Conservation (phyloP, 2,329 filamentous ascomycete genomes). For the Fusarium heterosporum region DNA sequence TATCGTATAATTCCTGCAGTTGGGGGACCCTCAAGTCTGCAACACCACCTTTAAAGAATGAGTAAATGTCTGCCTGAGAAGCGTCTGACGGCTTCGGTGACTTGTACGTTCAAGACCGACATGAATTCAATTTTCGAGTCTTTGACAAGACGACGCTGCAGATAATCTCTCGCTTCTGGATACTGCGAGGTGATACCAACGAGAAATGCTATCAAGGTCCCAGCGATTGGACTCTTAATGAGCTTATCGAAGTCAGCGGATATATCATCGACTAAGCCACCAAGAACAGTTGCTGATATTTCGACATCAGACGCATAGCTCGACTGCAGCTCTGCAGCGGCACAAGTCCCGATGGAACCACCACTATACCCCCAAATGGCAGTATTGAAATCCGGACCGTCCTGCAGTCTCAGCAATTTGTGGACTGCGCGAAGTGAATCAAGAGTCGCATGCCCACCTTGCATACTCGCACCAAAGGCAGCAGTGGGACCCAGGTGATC, state of each 20-base stretch:
- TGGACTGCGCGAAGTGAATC: constrained; percentile 56
- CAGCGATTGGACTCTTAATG: constrained; percentile 34
- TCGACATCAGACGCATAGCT: constrained; percentile 31
- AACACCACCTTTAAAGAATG: constrained; percentile 47
- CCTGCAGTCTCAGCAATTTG: constrained; percentile 5
- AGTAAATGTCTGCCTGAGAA: constrained; percentile 43
- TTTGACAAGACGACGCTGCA: constrained; percentile 16
- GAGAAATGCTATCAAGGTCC: constrained; percentile 18
- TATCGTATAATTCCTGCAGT: constrained; percentile 42
- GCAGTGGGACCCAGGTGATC: constrained; percentile 59
- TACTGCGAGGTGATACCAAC: constrained; percentile 38
- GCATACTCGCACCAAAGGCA: constrained; percentile 55
- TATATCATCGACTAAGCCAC: constrained; percentile 38
- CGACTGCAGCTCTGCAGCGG: constrained; percentile 31
- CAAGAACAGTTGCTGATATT: constrained; percentile 23
- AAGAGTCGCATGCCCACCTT: constrained; percentile 56
- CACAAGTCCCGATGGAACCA: constrained; percentile 33
- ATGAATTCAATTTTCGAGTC: constrained; percentile 32
- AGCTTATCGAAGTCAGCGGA: constrained; percentile 17
- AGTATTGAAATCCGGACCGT: neutral
- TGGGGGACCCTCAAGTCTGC: constrained; percentile 43
- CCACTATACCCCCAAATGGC: constrained; percentile 42
- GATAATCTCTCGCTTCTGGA: constrained; percentile 23
- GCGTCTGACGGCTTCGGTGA: constrained; percentile 30
- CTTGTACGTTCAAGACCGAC: neutral